Conservation (phyloP, 2,329 filamentous ascomycete species). For the Neofusicoccum kwambonambiense region DNA sequence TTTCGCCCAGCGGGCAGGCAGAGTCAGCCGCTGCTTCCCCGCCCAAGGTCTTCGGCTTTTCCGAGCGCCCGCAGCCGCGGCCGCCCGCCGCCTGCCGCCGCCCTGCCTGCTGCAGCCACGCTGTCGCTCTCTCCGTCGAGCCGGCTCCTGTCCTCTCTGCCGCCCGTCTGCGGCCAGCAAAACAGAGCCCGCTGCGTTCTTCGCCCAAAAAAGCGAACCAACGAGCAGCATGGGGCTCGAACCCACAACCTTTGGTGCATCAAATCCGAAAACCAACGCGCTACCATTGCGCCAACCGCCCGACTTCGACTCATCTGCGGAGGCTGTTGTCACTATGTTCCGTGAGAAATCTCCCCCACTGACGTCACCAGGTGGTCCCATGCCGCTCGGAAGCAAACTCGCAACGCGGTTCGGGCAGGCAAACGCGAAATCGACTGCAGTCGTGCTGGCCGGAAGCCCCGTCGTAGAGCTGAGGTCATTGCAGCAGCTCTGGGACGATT, state of each 20-base stretch:
- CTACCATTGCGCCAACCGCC: slow-evolving; percentile 28
- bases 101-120: background rate
- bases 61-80: background rate
- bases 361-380: background rate
- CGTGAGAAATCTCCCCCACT: background rate
- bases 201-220: background rate
- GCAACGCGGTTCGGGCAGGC: no score
- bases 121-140: background rate
- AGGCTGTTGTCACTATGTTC: accelerated
- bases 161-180: background rate
- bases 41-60: background rate
- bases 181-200: background rate
- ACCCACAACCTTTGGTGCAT: slow-evolving; percentile 28
- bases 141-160: background rate
- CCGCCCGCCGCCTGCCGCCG: background rate
- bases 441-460: no score
- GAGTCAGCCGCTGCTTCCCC: background rate
- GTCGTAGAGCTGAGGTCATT: background rate
- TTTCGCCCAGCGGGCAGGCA: background rate
- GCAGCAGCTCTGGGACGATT: background rate
- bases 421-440: no score
- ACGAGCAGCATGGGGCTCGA: slow-evolving; percentile 26
- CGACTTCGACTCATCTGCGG: background rate
- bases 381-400: no score
- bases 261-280: slow-evolving; percentile 27